Evolutionary conservation across 805 yeast genomes (phyloP), one percentile per base, ranked within the genome.

Genomic region (Nakazawaea ishiwadae): DNA sequence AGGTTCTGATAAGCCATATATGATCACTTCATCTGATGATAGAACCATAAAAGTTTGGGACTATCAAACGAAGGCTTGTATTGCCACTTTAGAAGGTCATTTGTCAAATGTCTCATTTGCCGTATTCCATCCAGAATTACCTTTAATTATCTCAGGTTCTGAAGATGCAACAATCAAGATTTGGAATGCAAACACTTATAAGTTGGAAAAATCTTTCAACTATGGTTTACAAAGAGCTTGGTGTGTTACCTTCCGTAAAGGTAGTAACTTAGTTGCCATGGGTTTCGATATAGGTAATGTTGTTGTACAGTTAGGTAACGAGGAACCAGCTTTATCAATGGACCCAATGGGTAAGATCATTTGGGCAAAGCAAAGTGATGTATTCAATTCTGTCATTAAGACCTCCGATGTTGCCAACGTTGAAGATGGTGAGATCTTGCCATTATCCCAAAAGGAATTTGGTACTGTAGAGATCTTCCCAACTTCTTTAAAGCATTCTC

Each of bases 391-490:
- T 15, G 81, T 85, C 31, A 81, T 93, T 50, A 85, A 84, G 59
- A 66, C 77, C 1, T 60, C 66, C 21, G 82, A 84, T 45, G 60
- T 75, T 31, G 87, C 78, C 42, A 78, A 75, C 26, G 63, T 73
- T 31, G 83, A 78, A 48, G 96, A 90, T 60, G 96, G 95, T 47
- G 96, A 86, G 54, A 63, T 76, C 3, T 63, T 93, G 47, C 72
- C 87, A 4, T 66, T 93, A 51, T 81, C 84, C 49, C 82, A 84
- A 42, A 90, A 90, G 65, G 99, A 93, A 55, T 70, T 93, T 47
- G 99, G 99, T n/a, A 70, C 87, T 18, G 87, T 91, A 40, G 99
- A 93, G 63, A 78, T 91, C 35, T 93, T 81, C 71, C 98, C 99
- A 40, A 84, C 85, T 47, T 75, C 84, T 46, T 73, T 93, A 55